Percentiles rank a stretch among this genome's conserved stretches.
Conservation (phyloP, 345 rosid genomes). For the Geranium rotundifolium region DNA sequence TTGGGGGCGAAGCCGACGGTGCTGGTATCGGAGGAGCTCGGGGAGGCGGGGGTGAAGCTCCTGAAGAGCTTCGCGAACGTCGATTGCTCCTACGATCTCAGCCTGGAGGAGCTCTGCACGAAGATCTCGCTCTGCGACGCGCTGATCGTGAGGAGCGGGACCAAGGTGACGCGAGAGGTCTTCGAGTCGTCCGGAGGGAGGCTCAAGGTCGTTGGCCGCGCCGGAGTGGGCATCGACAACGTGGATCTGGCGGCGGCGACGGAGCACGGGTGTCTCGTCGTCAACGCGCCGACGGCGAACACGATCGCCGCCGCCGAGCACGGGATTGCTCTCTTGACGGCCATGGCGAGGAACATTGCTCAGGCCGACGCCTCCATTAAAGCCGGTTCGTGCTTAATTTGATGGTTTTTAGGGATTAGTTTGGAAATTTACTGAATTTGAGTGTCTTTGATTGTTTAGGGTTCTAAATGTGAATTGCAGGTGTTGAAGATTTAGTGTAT, state of each 20-base stretch:
- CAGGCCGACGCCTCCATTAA: conserved; percentile 41
- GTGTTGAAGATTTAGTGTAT: too few species aligned
- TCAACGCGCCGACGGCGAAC: conserved; percentile 38
- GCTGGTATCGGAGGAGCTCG: conserved; percentile 29
- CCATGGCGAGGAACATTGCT: conserved; percentile 34
- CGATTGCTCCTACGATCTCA: conserved; percentile 31
- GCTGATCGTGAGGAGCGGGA: conserved; percentile 32
- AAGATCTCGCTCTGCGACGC: conserved; percentile 36
- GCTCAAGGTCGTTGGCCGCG: conserved; percentile 34
- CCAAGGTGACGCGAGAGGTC: conserved; percentile 31
- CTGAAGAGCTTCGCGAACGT: conserved; percentile 26
- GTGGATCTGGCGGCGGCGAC: conserved; percentile 38
- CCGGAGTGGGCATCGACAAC: conserved; percentile 42
- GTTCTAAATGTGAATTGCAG: too few species aligned
- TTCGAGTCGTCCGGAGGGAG: conserved; percentile 32
- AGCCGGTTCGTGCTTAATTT: conserved; percentile 21
- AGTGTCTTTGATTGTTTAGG: neutral
- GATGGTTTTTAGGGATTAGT: neutral
- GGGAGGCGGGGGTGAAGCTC: conserved; percentile 26
- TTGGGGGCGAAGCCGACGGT: conserved; percentile 17
- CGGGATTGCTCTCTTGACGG: conserved; percentile 27
- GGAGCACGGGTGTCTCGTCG: conserved; percentile 36
- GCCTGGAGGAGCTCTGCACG: conserved; percentile 25
- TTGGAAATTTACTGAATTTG: neutral
- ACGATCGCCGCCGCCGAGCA: conserved; percentile 42